phyloP scores from a whole-genome alignment of 306 rosid species.

The Vicia faba region DNA sequence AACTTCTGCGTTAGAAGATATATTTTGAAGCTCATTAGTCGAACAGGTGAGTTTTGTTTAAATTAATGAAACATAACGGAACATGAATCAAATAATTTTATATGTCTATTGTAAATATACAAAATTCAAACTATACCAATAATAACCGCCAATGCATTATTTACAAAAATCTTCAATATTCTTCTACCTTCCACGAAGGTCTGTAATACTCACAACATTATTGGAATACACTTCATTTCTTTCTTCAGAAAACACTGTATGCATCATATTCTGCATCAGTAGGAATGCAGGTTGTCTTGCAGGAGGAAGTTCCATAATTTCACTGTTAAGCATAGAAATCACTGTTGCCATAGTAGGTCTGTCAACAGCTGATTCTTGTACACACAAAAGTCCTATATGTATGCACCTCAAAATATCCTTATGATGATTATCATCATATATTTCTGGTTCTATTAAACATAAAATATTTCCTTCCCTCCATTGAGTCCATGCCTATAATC shows the following conservation, averaged over 20 bases:
- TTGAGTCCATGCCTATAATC: slow-evolving; percentile 38
- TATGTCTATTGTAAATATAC: too few species aligned
- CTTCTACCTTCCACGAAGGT: slow-evolving; percentile 7
- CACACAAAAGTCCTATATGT: slow-evolving; percentile 44
- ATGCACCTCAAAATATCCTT: slow-evolving; percentile 32
- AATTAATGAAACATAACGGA: too few species aligned
- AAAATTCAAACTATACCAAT: neutral
- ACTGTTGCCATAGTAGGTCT: slow-evolving; percentile 36
- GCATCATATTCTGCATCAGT: neutral
- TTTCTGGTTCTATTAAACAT: slow-evolving; percentile 17
- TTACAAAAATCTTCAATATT: neutral
- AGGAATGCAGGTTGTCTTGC: slow-evolving; percentile 39
- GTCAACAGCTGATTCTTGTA: slow-evolving; percentile 36
- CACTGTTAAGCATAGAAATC: slow-evolving; percentile 42
- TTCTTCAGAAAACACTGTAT: neutral
- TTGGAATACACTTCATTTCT: neutral
- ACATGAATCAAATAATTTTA: too few species aligned
- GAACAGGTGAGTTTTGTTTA: too few species aligned
- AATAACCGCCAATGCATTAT: neutral
- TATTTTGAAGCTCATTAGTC: too few species aligned
- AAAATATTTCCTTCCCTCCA: slow-evolving; percentile 31
- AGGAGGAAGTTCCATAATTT: slow-evolving; percentile 30
- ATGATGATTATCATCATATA: neutral
- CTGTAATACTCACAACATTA: slow-evolving; percentile 4
- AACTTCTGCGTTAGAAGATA: too few species aligned